These are phyloP conservation scores for Kuraishia hungarica DNA, from an alignment of 805 yeast genomes.

Conservation along the genomic window DNA sequence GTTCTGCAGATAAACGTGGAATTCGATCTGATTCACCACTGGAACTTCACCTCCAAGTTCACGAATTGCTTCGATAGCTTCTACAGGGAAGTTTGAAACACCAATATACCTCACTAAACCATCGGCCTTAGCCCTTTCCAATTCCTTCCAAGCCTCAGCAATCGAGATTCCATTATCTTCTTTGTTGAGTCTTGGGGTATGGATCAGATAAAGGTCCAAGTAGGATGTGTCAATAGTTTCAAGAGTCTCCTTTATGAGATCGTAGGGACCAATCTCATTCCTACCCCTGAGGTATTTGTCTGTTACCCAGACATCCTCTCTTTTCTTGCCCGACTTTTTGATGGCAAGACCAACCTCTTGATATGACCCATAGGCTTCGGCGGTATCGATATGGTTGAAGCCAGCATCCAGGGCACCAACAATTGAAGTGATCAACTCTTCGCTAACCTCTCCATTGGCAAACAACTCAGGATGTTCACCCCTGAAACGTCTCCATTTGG, in stretches of 20 bases:
- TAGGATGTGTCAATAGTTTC: slow-evolving; percentile 40
- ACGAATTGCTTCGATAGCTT: slow-evolving; percentile 34
- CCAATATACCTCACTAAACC: slow-evolving; percentile 43
- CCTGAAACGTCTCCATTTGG: neutral
- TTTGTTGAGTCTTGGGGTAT: slow-evolving; percentile 15
- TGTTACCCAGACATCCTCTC: slow-evolving; percentile 50
- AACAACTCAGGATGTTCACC: neutral
- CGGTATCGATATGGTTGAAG: slow-evolving; percentile 57
- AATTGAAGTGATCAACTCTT: slow-evolving; percentile 37
- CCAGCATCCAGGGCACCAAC: slow-evolving; percentile 40
- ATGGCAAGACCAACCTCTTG: slow-evolving; percentile 50
- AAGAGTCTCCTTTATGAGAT: slow-evolving; percentile 37
- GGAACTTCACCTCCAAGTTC: slow-evolving; percentile 35
- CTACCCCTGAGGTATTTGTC: slow-evolving; percentile 41
- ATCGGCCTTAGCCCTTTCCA: slow-evolving; percentile 31
- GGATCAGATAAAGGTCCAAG: slow-evolving; percentile 56
- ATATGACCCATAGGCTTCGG: slow-evolving; percentile 56
- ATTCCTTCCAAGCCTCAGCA: slow-evolving; percentile 41
- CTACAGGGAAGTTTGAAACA: slow-evolving; percentile 49
- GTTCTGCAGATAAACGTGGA: slow-evolving; percentile 51
- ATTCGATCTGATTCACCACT: slow-evolving; percentile 57
- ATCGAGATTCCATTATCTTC: slow-evolving; percentile 30
- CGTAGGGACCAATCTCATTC: slow-evolving; percentile 32
- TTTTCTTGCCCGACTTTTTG: slow-evolving; percentile 23
- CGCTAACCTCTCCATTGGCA: neutral